Percentiles rank a stretch among this genome's conserved stretches.
phyloP scores from a whole-genome alignment of 305 asterid species.

The Fraxinus angustifolia region DNA sequence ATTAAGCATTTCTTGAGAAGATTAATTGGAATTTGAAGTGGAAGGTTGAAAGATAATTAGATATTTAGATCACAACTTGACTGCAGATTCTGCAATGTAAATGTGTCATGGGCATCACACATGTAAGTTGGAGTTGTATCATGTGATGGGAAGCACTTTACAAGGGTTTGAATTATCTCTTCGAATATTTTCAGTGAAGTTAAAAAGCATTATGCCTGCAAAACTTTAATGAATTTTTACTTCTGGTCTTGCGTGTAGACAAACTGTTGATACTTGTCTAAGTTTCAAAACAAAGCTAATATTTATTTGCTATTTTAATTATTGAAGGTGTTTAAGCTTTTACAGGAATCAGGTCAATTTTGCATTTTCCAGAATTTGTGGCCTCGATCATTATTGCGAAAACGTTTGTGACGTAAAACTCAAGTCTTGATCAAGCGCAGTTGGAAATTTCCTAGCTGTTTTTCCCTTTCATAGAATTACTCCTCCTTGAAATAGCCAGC shows the following conservation, averaged over 20 bases:
- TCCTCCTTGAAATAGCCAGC: neutral
- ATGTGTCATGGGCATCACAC: neutral
- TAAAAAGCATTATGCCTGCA: neutral
- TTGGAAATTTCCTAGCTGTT: neutral
- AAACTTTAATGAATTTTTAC: neutral
- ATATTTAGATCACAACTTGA: neutral
- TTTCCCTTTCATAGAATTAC: neutral
- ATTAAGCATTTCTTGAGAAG: neutral
- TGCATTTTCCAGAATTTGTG: neutral
- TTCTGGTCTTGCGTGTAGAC: neutral
- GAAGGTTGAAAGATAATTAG: neutral
- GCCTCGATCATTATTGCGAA: neutral
- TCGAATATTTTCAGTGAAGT: neutral
- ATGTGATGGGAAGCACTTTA: neutral
- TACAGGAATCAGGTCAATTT: neutral
- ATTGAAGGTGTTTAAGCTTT: neutral
- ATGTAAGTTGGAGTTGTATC: neutral
- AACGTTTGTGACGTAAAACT: neutral
- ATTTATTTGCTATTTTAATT: neutral
- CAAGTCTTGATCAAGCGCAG: neutral
- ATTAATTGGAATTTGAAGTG: neutral
- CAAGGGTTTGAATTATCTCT: neutral
- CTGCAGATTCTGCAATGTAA: neutral
- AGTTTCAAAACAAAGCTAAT: neutral
- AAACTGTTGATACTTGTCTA: neutral